Conservation (phyloP, 805 yeast species). For the Barnettozyma sp. region DNA sequence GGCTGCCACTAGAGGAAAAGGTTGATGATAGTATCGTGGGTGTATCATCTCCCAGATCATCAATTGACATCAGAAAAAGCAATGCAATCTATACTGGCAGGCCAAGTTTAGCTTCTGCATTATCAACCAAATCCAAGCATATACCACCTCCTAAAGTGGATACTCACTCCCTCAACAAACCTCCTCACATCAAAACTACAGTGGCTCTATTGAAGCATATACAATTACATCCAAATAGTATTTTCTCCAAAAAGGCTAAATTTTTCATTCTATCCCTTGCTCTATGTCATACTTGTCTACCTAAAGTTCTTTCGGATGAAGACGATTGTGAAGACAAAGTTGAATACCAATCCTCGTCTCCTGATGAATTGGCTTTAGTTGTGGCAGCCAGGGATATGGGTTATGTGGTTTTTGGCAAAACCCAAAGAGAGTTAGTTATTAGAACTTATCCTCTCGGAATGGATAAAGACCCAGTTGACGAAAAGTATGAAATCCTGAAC, state of each 20-base stretch:
- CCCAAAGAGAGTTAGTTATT: slow-evolving; percentile 51
- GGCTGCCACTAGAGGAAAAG: not conserved
- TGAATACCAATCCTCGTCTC: slow-evolving; percentile 89
- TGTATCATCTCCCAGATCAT: slow-evolving; percentile 21
- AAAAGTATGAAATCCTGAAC: slow-evolving; percentile 69
- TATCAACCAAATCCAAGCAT: slow-evolving; percentile 13
- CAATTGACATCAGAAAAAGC: slow-evolving; percentile 36
- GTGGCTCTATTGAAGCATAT: slow-evolving; percentile 60
- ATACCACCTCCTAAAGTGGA: too few species aligned
- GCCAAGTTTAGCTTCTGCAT: slow-evolving; percentile 50
- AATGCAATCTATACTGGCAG: slow-evolving; percentile 41
- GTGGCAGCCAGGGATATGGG: slow-evolving; percentile 96
- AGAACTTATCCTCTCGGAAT: not conserved
- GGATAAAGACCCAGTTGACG: slow-evolving; percentile 53
- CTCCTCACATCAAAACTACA: slow-evolving; percentile 41
- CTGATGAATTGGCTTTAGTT: slow-evolving; percentile 91
- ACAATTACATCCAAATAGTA: slow-evolving; percentile 61
- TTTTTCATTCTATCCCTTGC: slow-evolving; percentile 80
- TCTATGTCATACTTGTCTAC: slow-evolving; percentile 84
- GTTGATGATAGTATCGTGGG: too few species aligned
- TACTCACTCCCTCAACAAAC: too few species aligned
- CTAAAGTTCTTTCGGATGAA: slow-evolving; percentile 41
- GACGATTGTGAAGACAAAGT: slow-evolving; percentile 31
- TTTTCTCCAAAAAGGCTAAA: slow-evolving; percentile 64
- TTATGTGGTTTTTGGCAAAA: slow-evolving; percentile 68